phyloP scores from a whole-genome alignment of 1,139 yeast species.

The Suhomyces kunorum region DNA sequence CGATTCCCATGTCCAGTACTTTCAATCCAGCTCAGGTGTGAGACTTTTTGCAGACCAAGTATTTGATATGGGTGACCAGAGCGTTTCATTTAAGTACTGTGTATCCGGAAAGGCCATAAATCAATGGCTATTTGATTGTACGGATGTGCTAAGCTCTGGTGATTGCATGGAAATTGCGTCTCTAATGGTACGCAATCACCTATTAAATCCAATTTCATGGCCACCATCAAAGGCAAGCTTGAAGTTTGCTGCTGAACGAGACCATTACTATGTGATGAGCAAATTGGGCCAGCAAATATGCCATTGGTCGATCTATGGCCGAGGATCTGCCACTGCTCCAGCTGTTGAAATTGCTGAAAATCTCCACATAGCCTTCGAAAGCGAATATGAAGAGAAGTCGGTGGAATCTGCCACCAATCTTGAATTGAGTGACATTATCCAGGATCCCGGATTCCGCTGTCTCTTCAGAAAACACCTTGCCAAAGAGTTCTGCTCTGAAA shows the following conservation, averaged over 20 bases:
- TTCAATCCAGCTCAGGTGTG: slow-evolving; percentile 66
- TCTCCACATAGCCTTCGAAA: neutral
- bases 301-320: slow-evolving; percentile 24
- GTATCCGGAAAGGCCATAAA: slow-evolving; percentile 75
- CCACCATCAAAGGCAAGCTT: slow-evolving; percentile 15
- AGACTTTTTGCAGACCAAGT: slow-evolving; percentile 51
- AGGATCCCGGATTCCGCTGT: slow-evolving; percentile 78
- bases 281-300: slow-evolving; percentile 22
- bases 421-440: slow-evolving; percentile 48
- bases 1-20: slow-evolving; percentile 78
- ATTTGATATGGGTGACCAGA: slow-evolving; percentile 26
- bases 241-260: slow-evolving; percentile 19
- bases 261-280: slow-evolving; percentile 26
- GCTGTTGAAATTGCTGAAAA: too few relatives aligned
- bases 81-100: slow-evolving; percentile 39
- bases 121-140: slow-evolving; percentile 91
- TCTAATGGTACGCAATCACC: slow-evolving; percentile 51
- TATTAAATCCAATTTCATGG: slow-evolving; percentile 45
- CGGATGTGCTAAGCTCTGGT: slow-evolving; percentile 58
- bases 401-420: neutral
- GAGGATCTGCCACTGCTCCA: too few relatives aligned
- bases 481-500: slow-evolving; percentile 70
- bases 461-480: slow-evolving; percentile 67
- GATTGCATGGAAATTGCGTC: slow-evolving; percentile 67
- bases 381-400: neutral